phyloP scores from a whole-genome alignment of 2,329 filamentous ascomycete genomes.

The Rhinocladiella mackenziei region DNA sequence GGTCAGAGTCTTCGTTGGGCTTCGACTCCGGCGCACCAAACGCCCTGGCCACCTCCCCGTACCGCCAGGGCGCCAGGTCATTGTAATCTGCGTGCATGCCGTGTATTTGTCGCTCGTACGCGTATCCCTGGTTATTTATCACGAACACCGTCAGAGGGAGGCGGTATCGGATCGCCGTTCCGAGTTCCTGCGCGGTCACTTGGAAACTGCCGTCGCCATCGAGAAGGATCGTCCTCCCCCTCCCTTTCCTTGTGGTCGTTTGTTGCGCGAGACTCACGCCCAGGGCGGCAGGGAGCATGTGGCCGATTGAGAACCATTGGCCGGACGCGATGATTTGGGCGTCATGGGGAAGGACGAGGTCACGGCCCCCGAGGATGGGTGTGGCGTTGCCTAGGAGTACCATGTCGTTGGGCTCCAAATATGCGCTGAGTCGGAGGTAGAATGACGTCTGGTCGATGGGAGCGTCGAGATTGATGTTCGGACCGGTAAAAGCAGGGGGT shows the following conservation, averaged over 20 bases:
- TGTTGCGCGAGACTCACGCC: slow-evolving; percentile 64
- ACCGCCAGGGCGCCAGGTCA: slow-evolving; percentile 72
- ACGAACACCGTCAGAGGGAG: slow-evolving; percentile 78
- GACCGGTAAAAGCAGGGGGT: too few relatives aligned
- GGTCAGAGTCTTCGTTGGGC: background rate
- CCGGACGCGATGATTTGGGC: slow-evolving; percentile 79
- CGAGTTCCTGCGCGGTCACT: slow-evolving; percentile 72
- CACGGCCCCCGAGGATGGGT: slow-evolving; percentile 82
- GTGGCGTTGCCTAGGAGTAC: slow-evolving; percentile 86
- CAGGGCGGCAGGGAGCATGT: slow-evolving; percentile 59
- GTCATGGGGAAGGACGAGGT: slow-evolving; percentile 71
- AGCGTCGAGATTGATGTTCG: slow-evolving; percentile 30
- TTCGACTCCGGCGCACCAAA: slow-evolving; percentile 60
- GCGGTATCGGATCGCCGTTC: slow-evolving; percentile 72
- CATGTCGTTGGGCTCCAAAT: slow-evolving; percentile 68
- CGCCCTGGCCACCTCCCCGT: slow-evolving; percentile 61
- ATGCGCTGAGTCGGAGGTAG: slow-evolving; percentile 72
- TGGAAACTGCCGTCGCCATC: slow-evolving; percentile 88
- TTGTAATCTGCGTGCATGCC: slow-evolving; percentile 77
- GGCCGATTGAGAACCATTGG: slow-evolving; percentile 66
- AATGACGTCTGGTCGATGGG: slow-evolving; percentile 53
- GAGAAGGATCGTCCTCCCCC: slow-evolving; percentile 69
- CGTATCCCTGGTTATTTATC: slow-evolving; percentile 84
- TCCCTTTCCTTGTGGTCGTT: slow-evolving; percentile 56
- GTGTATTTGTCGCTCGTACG: slow-evolving; percentile 84